phyloP scores from a whole-genome alignment of 2,329 filamentous ascomycete species.

The Zarea fungicola region DNA sequence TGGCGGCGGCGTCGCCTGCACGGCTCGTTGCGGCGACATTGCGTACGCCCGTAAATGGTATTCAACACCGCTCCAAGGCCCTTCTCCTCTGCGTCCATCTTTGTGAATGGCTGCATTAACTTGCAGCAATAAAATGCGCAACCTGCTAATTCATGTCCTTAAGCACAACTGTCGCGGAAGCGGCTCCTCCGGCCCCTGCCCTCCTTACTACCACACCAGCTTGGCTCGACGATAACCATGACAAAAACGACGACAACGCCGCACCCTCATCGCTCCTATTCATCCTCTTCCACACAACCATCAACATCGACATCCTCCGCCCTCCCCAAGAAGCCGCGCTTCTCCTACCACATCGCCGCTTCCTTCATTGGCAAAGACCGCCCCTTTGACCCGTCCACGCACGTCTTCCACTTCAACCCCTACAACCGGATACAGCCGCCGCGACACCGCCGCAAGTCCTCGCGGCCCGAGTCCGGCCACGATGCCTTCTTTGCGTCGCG shows the following conservation, averaged over 20 bases:
- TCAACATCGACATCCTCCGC: constrained; percentile 18
- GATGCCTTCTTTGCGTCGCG: constrained; percentile 92
- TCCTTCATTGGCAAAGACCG: constrained; percentile 71
- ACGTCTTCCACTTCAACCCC: constrained; percentile 69
- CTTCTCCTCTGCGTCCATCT: neutral
- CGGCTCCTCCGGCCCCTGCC: constrained; percentile 7
- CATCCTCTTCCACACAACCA: constrained; percentile 12
- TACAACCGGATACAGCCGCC: constrained; percentile 53
- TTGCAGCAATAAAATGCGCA: neutral
- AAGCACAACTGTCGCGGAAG: constrained; percentile 3
- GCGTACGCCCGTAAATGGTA: constrained; percentile 5
- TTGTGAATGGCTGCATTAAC: neutral
- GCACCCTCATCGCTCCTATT: constrained; percentile 4
- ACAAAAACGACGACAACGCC: neutral
- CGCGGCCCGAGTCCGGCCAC: constrained; percentile 75
- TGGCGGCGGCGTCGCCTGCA: constrained; percentile 9
- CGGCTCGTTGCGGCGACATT: constrained; percentile 12
- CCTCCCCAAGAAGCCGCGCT: constrained; percentile 24
- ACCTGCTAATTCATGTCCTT: neutral
- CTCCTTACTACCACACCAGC: neutral
- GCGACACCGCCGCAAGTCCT: constrained; percentile 27
- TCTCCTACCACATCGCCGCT: constrained; percentile 67
- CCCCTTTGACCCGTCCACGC: constrained; percentile 60
- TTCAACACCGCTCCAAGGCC: neutral
- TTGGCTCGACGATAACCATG: neutral